Evolutionary conservation across 208 protist species (phyloP).

Genomic region (Acanthamoeba quina): DNA sequence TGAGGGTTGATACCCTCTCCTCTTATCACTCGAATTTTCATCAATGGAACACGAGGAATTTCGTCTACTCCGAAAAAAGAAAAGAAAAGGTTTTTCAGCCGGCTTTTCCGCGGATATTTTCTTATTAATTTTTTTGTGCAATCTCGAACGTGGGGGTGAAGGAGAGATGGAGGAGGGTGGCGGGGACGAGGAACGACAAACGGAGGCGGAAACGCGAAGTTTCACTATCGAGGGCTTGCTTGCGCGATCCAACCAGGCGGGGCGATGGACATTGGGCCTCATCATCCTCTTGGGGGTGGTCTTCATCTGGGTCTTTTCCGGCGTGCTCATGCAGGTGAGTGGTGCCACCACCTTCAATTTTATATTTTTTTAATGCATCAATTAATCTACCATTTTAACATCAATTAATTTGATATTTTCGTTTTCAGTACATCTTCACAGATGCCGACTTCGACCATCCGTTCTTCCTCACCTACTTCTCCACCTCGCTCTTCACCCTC

Average conservation of each 20-base stretch:
- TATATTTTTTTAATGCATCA: too few relatives aligned
- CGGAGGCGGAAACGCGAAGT: not conserved
- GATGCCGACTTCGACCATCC: conserved; percentile 80
- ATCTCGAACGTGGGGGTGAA: too few relatives aligned
- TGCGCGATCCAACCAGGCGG: not conserved
- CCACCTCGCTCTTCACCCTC: conserved; percentile 80
- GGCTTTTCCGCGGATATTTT: too few relatives aligned
- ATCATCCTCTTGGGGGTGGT: conserved; percentile 54
- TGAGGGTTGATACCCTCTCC: too few relatives aligned
- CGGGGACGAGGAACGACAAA: not conserved
- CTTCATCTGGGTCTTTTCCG: conserved; percentile 69
- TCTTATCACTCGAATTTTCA: too few relatives aligned
- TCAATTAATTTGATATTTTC: not conserved
- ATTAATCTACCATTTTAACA: too few relatives aligned
- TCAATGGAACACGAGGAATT: too few relatives aligned
- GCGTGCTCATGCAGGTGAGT: conserved; percentile 54
- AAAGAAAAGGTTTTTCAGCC: too few relatives aligned
- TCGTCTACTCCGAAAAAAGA: too few relatives aligned
- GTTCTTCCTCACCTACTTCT: conserved; percentile 85
- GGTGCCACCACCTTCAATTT: not conserved
- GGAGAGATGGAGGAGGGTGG: not conserved
- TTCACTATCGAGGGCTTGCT: not conserved
- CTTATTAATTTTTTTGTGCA: too few relatives aligned
- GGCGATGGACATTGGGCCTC: conserved; percentile 67
- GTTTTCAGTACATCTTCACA: conserved; percentile 74